Evolutionary conservation across 2,329 filamentous ascomycete genomes (phyloP).

Genomic region (Uncinocarpus reesii): DNA sequence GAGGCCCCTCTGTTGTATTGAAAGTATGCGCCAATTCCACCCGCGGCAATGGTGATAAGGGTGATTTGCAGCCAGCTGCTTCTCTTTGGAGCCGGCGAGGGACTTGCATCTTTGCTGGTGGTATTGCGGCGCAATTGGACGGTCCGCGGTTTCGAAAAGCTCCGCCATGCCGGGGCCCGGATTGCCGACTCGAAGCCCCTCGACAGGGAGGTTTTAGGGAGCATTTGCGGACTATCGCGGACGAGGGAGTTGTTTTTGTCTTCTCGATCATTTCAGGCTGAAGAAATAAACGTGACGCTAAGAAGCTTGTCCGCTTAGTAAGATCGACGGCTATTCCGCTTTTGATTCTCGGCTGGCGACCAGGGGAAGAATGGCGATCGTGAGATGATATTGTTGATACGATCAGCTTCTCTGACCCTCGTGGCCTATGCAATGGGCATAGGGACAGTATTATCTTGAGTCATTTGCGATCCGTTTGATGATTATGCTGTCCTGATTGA

Average conservation of each 20-base stretch:
- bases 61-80: constrained; percentile 29
- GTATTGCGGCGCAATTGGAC: constrained; percentile 19
- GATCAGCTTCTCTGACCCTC: too few species aligned
- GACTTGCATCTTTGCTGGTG: constrained; percentile 16
- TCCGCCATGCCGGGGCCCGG: not conserved
- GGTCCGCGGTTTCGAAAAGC: not conserved
- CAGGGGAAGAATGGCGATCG: not conserved
- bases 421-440: too few species aligned
- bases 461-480: not conserved
- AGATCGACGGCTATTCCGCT: not conserved
- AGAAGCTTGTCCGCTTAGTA: constrained; percentile 3
- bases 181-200: not conserved
- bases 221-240: not conserved
- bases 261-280: not conserved
- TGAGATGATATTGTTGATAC: not conserved
- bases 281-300: not conserved
- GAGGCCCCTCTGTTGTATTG: constrained; percentile 22
- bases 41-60: constrained; percentile 28
- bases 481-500: not conserved
- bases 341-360: not conserved
- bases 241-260: not conserved
- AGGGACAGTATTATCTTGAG: too few species aligned
- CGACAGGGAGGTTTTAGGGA: not conserved
- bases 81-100: constrained; percentile 19
- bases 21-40: constrained; percentile 30